These are phyloP conservation scores for Amanita molliuscula DNA, from an alignment of 768 basidiomycete species.

Conservation along the genomic window DNA sequence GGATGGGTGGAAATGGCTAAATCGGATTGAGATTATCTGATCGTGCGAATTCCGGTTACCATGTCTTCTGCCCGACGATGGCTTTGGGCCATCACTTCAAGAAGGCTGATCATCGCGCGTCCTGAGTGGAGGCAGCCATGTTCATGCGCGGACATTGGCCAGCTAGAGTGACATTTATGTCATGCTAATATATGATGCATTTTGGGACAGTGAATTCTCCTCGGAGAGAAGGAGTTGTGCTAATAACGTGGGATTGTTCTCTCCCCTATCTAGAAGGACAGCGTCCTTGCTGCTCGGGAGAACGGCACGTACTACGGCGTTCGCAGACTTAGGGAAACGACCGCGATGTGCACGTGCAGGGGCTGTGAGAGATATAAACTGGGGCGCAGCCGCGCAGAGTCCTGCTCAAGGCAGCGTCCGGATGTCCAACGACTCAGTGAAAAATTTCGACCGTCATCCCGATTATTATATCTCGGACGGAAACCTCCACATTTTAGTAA, in stretches of 20 bases:
- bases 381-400: not conserved
- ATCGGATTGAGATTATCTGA: slow-evolving; percentile 4
- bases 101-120: not conserved
- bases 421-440: not conserved
- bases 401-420: not conserved
- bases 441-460: slow-evolving; percentile 16
- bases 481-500: slow-evolving; percentile 43
- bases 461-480: slow-evolving; percentile 45
- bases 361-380: not conserved
- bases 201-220: too few relatives aligned
- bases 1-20: not conserved
- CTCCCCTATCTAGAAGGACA: too few relatives aligned
- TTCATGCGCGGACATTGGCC: too few relatives aligned
- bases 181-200: too few relatives aligned
- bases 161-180: too few relatives aligned
- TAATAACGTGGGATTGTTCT: too few relatives aligned
- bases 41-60: slow-evolving; percentile 6
- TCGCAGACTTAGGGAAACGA: too few relatives aligned
- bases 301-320: too few relatives aligned
- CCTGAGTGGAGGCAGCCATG: not conserved
- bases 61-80: not conserved
- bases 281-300: too few relatives aligned
- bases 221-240: too few relatives aligned
- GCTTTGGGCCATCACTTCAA: not conserved
- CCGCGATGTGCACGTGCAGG: not conserved